Evolutionary conservation across 345 rosid genomes (phyloP), one percentile per base, ranked within the genome.

Genomic region (Clausena lansium): DNA sequence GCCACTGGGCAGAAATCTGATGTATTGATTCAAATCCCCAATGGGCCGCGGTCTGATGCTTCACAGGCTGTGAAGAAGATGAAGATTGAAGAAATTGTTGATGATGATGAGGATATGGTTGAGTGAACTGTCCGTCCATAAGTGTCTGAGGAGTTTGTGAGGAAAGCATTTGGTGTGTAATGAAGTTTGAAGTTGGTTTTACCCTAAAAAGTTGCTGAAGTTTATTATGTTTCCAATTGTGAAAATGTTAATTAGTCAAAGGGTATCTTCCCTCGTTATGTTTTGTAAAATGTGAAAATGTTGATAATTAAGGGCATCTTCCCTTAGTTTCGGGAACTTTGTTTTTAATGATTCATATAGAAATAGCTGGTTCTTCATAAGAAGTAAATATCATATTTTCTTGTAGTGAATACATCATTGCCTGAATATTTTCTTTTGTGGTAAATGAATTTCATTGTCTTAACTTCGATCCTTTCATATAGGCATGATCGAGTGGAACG

Each of bases 51-150:
- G 35, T 85, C 47, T 24, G 98, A 88, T 55, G 91, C 97, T 22
- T 89, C 91, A 10, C 92, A 96, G 79, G 89, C 89, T 0, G 99
- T 94, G 77, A 96, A 94, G 91, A 96, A 91, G 90, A 91, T 93
- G 99, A 92, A 79, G 86, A 88, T 96, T 0, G 94, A 94, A 55
- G 95, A 95, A 67, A 76, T 91, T 0, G 91, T 83, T 0, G 96
- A 88, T 5, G 96, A 90, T 11, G 94, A 92, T 5, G 93, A 89
- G 71, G 93, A 89, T 71, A 92, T 86, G 47, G 80, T 84, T 79
- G 85, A 86, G 15, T 89, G 4, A 81, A 36, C 66, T 28, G 32
- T 28, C 33, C 7, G 5, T 52, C 17, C 22, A 17, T 5, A 52
- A 52, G 22, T 52, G 57, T 6, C 7, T 50, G 22, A 50, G 15